These are phyloP conservation scores for Lachnellula cervina DNA, from an alignment of 2,329 filamentous ascomycete species.

Conservation along the genomic window DNA sequence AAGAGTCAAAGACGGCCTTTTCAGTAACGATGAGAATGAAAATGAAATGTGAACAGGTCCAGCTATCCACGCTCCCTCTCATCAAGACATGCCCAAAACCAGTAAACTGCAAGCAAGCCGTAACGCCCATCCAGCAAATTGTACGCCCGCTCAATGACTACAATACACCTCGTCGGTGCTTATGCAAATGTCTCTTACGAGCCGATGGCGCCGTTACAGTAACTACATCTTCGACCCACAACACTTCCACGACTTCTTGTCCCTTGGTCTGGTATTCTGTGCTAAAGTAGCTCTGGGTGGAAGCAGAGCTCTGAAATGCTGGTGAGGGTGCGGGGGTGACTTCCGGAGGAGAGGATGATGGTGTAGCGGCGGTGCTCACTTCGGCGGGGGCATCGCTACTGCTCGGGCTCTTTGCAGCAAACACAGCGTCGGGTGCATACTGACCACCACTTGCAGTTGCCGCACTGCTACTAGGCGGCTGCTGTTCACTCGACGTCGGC, in stretches of 20 bases:
- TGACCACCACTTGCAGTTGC: constrained; percentile 17
- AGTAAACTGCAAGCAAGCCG: too few species aligned
- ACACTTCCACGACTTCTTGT: constrained; percentile 49
- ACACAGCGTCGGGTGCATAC: constrained; percentile 31
- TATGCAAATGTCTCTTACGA: constrained; percentile 4
- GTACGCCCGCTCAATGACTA: not conserved
- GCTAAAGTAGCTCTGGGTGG: constrained; percentile 35
- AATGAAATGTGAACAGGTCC: too few species aligned
- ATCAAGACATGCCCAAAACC: too few species aligned
- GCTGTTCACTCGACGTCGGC: not conserved
- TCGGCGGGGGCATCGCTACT: not conserved
- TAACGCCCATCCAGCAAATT: too few species aligned
- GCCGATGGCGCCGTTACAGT: constrained; percentile 28
- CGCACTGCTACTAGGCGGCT: not conserved
- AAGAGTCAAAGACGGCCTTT: too few species aligned
- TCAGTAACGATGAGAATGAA: too few species aligned
- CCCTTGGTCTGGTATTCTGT: constrained; percentile 50
- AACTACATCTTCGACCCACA: constrained; percentile 52
- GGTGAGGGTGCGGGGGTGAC: constrained; percentile 18
- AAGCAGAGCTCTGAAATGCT: constrained; percentile 14
- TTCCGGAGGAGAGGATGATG: constrained; percentile 3
- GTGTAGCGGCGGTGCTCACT: not conserved
- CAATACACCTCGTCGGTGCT: not conserved
- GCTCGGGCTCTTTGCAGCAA: constrained; percentile 19
- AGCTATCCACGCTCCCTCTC: too few species aligned